phyloP scores from a whole-genome alignment of 306 rosid genomes.

The Dryas drummondii region DNA sequence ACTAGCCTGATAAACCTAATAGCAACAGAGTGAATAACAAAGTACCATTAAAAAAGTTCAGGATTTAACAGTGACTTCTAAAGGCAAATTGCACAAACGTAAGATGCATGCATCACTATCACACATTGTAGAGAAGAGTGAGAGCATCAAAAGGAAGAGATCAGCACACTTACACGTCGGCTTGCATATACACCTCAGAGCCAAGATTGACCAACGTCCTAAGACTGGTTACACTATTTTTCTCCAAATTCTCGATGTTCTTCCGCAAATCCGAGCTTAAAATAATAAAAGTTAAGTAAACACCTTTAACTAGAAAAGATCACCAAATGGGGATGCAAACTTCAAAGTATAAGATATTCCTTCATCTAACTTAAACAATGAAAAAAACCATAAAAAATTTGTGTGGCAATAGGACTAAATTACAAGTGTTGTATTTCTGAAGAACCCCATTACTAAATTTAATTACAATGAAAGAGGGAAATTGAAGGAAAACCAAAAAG shows the following conservation, averaged over 20 bases:
- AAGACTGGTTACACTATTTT: constrained; percentile 77
- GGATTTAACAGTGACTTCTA: not conserved
- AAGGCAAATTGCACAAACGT: not conserved
- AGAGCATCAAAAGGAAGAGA: constrained; percentile 9
- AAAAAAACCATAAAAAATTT: not conserved
- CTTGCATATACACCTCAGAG: constrained; percentile 88
- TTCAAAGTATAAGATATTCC: not conserved
- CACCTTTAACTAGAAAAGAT: constrained; percentile 13
- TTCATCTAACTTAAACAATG: too few relatives aligned
- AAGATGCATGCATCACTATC: not conserved
- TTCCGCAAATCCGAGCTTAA: constrained; percentile 74
- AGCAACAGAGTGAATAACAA: not conserved
- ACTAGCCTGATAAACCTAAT: not conserved
- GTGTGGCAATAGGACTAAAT: not conserved
- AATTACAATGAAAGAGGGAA: not conserved
- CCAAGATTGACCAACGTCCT: constrained; percentile 88
- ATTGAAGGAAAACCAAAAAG: constrained; percentile 36
- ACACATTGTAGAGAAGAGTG: not conserved
- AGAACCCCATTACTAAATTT: too few relatives aligned
- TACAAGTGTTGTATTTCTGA: too few relatives aligned
- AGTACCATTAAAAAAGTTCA: not conserved
- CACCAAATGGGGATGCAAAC: not conserved
- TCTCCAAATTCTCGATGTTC: constrained; percentile 82
- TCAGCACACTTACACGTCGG: constrained; percentile 77
- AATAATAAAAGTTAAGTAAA: constrained; percentile 48